A percentile compares a stretch with the other conserved stretches of the same genome.
Evolutionary conservation across 2,329 filamentous ascomycete species (phyloP).

Genomic region (Pyricularia grisea): DNA sequence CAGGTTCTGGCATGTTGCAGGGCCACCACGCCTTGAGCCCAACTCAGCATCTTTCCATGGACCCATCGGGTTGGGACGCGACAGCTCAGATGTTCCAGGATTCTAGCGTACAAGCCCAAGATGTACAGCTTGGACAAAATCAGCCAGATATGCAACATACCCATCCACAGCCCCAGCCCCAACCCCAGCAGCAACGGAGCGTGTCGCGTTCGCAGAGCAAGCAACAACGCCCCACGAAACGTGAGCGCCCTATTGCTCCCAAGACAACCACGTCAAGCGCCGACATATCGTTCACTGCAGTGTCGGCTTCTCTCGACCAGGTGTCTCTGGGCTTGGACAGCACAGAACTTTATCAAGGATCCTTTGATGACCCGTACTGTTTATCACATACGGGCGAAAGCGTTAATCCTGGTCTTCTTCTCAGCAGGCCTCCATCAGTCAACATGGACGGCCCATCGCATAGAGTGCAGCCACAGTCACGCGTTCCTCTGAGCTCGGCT

Average conservation of each 20-base stretch:
- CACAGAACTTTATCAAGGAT: constrained; percentile 28
- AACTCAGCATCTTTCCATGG: constrained; percentile 36
- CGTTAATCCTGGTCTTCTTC: constrained; percentile 52
- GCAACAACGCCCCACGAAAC: constrained; percentile 22
- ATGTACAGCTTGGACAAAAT: constrained; percentile 13
- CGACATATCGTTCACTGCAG: constrained; percentile 14
- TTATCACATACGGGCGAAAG: constrained; percentile 33
- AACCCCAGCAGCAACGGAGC: constrained; percentile 9
- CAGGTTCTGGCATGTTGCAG: constrained; percentile 35
- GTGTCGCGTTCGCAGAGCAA: constrained; percentile 3
- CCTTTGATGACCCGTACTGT: constrained; percentile 42
- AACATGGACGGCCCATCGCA: constrained; percentile 27
- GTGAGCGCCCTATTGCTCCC: constrained; percentile 38
- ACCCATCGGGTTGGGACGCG: constrained; percentile 48
- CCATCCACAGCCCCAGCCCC: constrained; percentile 9
- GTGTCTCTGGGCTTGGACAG: constrained; percentile 21
- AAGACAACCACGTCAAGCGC: constrained; percentile 33
- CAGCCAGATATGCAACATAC: constrained; percentile 7
- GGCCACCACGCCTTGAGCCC: constrained; percentile 8
- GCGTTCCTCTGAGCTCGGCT: not conserved
- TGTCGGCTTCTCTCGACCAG: constrained; percentile 22
- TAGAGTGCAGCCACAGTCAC: not conserved
- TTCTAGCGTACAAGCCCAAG: constrained; percentile 22
- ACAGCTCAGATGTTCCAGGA: constrained; percentile 46
- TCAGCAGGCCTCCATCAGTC: constrained; percentile 41